Percentiles rank a stretch among this genome's conserved stretches.
Evolutionary conservation across 2,329 filamentous ascomycete genomes (phyloP).

Genomic region (Claviceps arundinis): DNA sequence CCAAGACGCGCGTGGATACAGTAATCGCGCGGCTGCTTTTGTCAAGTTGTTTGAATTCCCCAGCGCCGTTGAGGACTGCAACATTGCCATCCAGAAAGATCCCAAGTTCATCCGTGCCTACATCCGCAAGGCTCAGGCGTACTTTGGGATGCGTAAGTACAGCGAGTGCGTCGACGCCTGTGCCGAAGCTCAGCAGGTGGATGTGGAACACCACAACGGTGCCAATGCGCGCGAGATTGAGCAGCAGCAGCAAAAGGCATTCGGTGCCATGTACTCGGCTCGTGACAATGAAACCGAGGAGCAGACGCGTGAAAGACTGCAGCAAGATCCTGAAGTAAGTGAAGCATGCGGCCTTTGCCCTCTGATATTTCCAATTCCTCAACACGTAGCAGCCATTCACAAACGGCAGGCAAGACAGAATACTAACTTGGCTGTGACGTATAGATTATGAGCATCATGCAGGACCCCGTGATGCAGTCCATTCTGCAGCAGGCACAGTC

Average conservation of each 20-base stretch:
- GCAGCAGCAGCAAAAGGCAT: conserved; percentile 83
- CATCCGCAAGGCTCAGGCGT: conserved; percentile 88
- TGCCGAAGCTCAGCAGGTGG: conserved; percentile 64
- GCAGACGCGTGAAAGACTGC: conserved; percentile 82
- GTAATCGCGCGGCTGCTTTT: conserved; percentile 91
- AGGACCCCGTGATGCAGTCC: conserved; percentile 94
- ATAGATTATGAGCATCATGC: conserved; percentile 76
- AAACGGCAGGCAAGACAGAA: background rate
- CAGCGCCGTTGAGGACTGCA: conserved; percentile 82
- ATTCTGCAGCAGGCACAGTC: conserved; percentile 94
- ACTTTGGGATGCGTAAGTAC: conserved; percentile 97
- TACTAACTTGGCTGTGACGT: background rate
- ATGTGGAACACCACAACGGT: conserved; percentile 52
- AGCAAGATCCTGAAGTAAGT: conserved; percentile 78
- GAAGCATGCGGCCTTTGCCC: background rate
- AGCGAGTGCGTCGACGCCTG: conserved; percentile 87
- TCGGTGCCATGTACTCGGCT: conserved; percentile 77
- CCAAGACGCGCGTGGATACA: conserved; percentile 85
- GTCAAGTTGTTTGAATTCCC: conserved; percentile 96
- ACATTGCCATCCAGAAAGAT: conserved; percentile 81
- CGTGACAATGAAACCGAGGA: conserved; percentile 93
- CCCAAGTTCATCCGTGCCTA: conserved; percentile 90
- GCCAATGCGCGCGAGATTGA: conserved; percentile 88
- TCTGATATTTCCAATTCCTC: background rate
- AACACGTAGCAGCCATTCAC: background rate